Evolutionary conservation across 345 rosid species (phyloP), one percentile per base, ranked within the genome.

Genomic region (Fremontodendron californicum): DNA sequence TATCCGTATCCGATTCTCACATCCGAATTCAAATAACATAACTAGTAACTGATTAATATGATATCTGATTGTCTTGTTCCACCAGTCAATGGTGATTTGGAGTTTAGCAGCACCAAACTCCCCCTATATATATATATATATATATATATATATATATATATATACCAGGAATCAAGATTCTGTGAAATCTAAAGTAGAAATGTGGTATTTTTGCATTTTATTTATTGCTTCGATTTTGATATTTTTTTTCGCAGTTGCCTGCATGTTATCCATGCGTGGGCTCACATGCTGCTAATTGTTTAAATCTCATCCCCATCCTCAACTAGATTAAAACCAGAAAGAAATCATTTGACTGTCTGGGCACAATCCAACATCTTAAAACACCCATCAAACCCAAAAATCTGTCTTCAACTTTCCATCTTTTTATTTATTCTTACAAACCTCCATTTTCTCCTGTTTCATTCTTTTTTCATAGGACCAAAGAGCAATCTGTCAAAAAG

Each of bases 311-410:
- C 54, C 35, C 55, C 54, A 45, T 45, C 39, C 9, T 35, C 63
- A 0, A 19, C 35, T 52, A 0, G 31, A 69, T 39, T 11, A 48
- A 75, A 29, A 15, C 68, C 57, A n/a, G 5, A 71, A 75, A 42
- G 15, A 52, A 62, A 37, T 45, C 48, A 68, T 52, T 74, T 75
- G 63, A 78, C 64, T 62, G 78, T 75, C 60, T n/a, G 71, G 79
- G 66, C 52, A 49, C 63, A 16, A 52, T 70, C 80, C 79, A 25
- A 75, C 54, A 54, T 19, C 0, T 0, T 43, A 18, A 13, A 16
- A 33, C 27, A 29, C 40, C 77, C 75, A 19, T 68, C 55, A 60
- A 75, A 55, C 69, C 64, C 42, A 25, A 62, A 27, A 52, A 74
- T 69, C 27, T 80, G 79, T 63, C 78, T 27, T 78, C 77, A 13